Evolutionary conservation across 306 rosid genomes (phyloP), one percentile per base, ranked within the genome.

Genomic region (Phaseolus lunatus): DNA sequence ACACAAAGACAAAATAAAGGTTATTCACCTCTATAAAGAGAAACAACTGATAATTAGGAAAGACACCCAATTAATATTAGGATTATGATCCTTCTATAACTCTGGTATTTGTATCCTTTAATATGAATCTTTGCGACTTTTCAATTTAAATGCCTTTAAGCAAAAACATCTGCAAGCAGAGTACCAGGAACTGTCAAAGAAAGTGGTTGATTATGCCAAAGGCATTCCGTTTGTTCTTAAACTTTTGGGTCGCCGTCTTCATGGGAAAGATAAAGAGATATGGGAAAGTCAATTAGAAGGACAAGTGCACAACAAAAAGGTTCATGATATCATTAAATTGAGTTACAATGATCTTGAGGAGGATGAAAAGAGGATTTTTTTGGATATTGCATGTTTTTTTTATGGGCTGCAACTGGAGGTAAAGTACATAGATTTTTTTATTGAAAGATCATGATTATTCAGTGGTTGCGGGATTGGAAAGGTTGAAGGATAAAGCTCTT

Each of bases 321-420:
- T 83, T 14, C 18, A 66, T 13, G 27, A 67, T 26, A 14, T 50
- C 0, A 3, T 78, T 5, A 79, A 5, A 18, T 3, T 39, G 67
- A 77, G 74, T 53, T 53, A 52, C 7, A 5, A 26, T 37, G 81
- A 53, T 18, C 66, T 66, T 11, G 74, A 66, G n/a, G 27, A 12
- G 0, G 16, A 78, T 1, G 64, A 78, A 76, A 39, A 50, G 22
- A 13, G 2, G 1, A 47, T 84, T 2, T n/a, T 82, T 48, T 57
- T 84, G 20, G 65, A 84, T 14, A 71, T 75, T 83, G 77, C 67
- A 20, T 80, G 81, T 45, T 65, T 62, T 23, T 64, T 84, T 0
- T 23, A 45, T 0, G 76, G 81, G 18, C 3, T 37, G 67, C 39
- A n/a, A 24, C 20, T 66, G 5, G 29, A 77, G 23, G 67, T 67